phyloP scores from a whole-genome alignment of 805 yeast species.

The Hanseniaspora mollemarum region DNA sequence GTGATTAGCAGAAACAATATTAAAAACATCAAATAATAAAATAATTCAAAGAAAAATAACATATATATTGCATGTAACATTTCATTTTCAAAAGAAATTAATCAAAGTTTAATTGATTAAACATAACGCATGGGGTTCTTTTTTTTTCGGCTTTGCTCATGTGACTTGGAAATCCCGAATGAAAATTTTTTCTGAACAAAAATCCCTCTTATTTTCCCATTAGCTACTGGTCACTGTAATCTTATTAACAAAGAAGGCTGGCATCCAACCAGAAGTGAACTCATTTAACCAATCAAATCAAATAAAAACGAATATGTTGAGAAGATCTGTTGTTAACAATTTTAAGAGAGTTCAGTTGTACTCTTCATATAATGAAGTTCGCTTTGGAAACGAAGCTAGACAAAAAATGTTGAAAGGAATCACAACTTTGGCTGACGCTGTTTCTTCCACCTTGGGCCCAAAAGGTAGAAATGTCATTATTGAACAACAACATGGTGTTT shows the following conservation, averaged over 20 bases:
- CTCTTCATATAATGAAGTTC: constrained; percentile 71
- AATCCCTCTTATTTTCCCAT: too few relatives aligned
- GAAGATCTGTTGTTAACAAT: constrained; percentile 11
- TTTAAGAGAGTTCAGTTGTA: constrained; percentile 25
- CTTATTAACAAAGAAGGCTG: too few relatives aligned
- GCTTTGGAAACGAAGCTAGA: constrained; percentile 95
- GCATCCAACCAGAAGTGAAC: too few relatives aligned
- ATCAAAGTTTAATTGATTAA: neutral
- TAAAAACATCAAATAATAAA: neutral
- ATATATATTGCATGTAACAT: too few relatives aligned
- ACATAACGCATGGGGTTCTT: too few relatives aligned
- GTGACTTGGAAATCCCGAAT: too few relatives aligned
- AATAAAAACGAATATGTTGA: constrained; percentile 15
- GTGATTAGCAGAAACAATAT: too few relatives aligned
- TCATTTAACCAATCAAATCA: too few relatives aligned
- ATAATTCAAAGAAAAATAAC: too few relatives aligned
- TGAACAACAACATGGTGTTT: constrained; percentile 78
- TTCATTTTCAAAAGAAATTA: neutral
- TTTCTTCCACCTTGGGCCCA: constrained; percentile 92
- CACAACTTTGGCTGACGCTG: constrained; percentile 89
- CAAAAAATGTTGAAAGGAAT: constrained; percentile 91
- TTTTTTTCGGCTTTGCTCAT: too few relatives aligned
- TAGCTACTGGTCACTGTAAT: too few relatives aligned
- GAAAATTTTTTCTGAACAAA: too few relatives aligned
- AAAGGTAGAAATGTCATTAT: constrained; percentile 94